These are phyloP conservation scores for Castanea crenata DNA, from an alignment of 306 rosid genomes.

Conservation along the genomic window DNA sequence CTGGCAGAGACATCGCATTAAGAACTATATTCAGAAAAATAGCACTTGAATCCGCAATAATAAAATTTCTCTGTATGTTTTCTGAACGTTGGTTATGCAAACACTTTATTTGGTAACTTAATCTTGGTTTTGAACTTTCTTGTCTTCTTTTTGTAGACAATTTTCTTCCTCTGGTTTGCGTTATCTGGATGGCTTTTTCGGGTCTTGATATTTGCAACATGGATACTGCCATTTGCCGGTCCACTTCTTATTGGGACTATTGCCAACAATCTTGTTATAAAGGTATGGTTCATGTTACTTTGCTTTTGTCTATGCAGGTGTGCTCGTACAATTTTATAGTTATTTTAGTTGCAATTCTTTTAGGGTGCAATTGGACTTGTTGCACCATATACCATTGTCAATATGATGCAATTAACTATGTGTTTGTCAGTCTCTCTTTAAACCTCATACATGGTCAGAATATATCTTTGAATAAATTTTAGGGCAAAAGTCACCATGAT, in stretches of 20 bases:
- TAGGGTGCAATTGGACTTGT: neutral
- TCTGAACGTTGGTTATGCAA: neutral
- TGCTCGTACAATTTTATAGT: neutral
- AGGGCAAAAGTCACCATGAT: neutral
- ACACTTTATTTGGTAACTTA: neutral
- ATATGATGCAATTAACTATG: too few species aligned
- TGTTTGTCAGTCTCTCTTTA: neutral
- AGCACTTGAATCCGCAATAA: neutral
- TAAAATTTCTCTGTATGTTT: neutral
- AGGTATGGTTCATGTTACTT: constrained; percentile 49
- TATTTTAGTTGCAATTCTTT: neutral
- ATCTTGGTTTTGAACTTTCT: neutral
- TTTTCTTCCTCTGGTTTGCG: constrained; percentile 94
- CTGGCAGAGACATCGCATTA: neutral
- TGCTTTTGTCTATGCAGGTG: neutral
- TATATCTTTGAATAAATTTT: neutral
- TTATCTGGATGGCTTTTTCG: constrained; percentile 98
- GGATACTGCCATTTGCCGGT: constrained; percentile 96
- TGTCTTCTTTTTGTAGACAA: constrained; percentile 55
- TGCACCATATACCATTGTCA: neutral
- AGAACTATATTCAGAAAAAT: neutral
- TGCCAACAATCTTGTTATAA: constrained; percentile 74
- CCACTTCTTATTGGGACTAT: constrained; percentile 87
- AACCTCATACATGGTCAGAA: neutral
- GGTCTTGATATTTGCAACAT: constrained; percentile 58